Conservation (phyloP, 2,329 filamentous ascomycete species). For the Cordyceps cateniannulata region DNA sequence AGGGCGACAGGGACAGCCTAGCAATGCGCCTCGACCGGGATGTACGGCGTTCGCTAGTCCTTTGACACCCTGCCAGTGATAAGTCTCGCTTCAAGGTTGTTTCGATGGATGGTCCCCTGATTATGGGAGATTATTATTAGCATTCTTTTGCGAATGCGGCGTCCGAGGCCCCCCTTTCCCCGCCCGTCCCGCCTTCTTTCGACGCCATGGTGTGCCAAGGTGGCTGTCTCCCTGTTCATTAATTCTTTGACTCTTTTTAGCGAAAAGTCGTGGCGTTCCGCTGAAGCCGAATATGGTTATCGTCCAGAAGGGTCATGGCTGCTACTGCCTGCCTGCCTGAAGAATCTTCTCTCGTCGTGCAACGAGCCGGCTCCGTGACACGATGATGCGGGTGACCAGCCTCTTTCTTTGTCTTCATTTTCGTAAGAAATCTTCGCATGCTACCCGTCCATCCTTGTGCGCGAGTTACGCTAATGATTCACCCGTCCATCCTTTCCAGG, state of each 20-base stretch:
- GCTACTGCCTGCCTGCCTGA: neutral
- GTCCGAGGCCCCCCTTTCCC: neutral
- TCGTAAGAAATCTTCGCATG: neutral
- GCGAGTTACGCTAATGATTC: neutral
- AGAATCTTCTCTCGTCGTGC: neutral
- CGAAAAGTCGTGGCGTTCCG: neutral
- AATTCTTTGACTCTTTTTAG: no score
- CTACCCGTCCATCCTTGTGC: neutral
- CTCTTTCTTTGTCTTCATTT: neutral
- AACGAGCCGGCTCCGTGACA: neutral
- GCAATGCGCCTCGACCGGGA: neutral
- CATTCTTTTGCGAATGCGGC: neutral
- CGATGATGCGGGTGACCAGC: neutral
- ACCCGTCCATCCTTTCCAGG: neutral
- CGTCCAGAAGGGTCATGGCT: neutral
- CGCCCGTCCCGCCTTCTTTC: neutral
- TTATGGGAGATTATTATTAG: no score
- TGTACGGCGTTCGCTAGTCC: neutral
- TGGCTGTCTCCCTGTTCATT: no score
- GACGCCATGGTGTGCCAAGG: neutral
- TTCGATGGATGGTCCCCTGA: neutral
- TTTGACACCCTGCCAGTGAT: neutral
- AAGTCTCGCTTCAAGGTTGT: neutral
- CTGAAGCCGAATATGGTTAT: neutral
- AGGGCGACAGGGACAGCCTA: neutral